Percentiles rank a stretch among this genome's conserved stretches.
Evolutionary conservation across 2,329 filamentous ascomycete species (phyloP).

Genomic region (Leptographium lundbergii): DNA sequence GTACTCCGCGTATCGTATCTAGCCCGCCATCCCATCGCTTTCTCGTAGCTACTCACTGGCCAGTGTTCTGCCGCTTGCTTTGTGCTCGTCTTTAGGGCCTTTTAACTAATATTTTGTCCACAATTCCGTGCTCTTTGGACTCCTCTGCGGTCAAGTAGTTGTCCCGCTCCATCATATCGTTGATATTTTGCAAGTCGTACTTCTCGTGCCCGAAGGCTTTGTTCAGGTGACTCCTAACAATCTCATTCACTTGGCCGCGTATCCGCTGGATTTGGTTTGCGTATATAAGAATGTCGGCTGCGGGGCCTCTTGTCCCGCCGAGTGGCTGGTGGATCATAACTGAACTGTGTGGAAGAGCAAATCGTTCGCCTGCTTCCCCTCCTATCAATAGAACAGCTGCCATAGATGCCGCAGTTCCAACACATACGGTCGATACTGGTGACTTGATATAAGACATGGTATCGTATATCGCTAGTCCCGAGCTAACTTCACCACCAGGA

Average conservation of each 20-base stretch:
- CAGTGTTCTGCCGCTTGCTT: not conserved
- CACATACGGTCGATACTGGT: slow-evolving; percentile 86
- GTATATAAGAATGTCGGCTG: slow-evolving; percentile 85
- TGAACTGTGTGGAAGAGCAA: slow-evolving; percentile 79
- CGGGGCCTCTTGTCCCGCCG: slow-evolving; percentile 54
- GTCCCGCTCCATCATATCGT: slow-evolving; percentile 92
- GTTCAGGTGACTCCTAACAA: slow-evolving; percentile 79
- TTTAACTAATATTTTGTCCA: slow-evolving; percentile 74
- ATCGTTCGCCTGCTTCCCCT: slow-evolving; percentile 73
- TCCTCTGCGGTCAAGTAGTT: slow-evolving; percentile 86
- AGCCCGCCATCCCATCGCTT: too few species aligned
- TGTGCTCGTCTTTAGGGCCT: slow-evolving; percentile 26
- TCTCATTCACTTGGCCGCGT: slow-evolving; percentile 74
- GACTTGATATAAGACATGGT: slow-evolving; percentile 96
- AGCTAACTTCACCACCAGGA: slow-evolving; percentile 83
- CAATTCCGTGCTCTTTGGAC: slow-evolving; percentile 77
- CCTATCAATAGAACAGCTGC: slow-evolving; percentile 79
- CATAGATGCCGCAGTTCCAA: slow-evolving; percentile 93
- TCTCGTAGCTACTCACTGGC: not conserved
- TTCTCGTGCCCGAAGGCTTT: slow-evolving; percentile 62
- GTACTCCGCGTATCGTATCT: too few species aligned
- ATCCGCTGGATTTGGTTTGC: slow-evolving; percentile 91
- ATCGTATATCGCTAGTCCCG: slow-evolving; percentile 86
- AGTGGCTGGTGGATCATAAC: slow-evolving; percentile 97
- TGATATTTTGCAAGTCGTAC: slow-evolving; percentile 70